Percentiles rank a stretch among this genome's conserved stretches.
phyloP scores from a whole-genome alignment of 257 asterid genomes.

The Jacaranda mimosifolia region DNA sequence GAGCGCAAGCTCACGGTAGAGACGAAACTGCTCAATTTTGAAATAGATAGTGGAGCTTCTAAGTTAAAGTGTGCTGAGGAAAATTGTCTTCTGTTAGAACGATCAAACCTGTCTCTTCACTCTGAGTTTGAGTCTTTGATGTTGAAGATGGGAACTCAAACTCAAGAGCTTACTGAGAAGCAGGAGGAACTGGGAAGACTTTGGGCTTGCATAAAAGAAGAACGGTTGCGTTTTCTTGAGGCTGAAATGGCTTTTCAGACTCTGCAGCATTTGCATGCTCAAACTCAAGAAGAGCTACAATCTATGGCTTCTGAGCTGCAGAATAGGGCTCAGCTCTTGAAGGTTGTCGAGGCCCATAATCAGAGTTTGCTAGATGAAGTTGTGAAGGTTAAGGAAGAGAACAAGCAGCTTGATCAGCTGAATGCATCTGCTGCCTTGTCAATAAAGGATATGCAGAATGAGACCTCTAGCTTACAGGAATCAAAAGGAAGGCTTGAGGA shows the following conservation, averaged over 20 bases:
- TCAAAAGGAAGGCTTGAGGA: slow-evolving; percentile 74
- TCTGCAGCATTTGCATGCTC: slow-evolving; percentile 88
- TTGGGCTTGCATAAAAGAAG: slow-evolving; percentile 92
- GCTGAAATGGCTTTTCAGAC: slow-evolving; percentile 98
- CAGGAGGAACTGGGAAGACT: slow-evolving; percentile 84
- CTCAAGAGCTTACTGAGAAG: slow-evolving; percentile 89
- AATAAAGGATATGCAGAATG: slow-evolving; percentile 70
- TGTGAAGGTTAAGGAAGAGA: slow-evolving; percentile 71
- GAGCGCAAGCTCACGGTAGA: slow-evolving; percentile 74
- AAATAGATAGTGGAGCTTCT: slow-evolving; percentile 66
- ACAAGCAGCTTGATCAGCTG: slow-evolving; percentile 65
- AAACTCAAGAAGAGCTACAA: slow-evolving; percentile 88
- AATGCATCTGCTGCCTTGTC: slow-evolving; percentile 70
- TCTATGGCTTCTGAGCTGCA: slow-evolving; percentile 77
- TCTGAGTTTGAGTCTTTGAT: slow-evolving; percentile 80
- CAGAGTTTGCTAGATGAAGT: slow-evolving; percentile 76
- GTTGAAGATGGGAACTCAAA: slow-evolving; percentile 77
- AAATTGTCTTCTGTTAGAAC: slow-evolving; percentile 68
- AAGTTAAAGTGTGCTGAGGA: slow-evolving; percentile 85
- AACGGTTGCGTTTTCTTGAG: slow-evolving; percentile 85
- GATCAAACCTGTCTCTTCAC: slow-evolving; percentile 78
- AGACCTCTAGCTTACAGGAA: slow-evolving; percentile 68
- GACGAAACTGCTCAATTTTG: slow-evolving; percentile 63
- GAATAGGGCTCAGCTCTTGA: slow-evolving; percentile 66
- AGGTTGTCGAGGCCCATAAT: slow-evolving; percentile 60